Conservation (phyloP, 345 rosid species). For the Pugionium cornutum region DNA sequence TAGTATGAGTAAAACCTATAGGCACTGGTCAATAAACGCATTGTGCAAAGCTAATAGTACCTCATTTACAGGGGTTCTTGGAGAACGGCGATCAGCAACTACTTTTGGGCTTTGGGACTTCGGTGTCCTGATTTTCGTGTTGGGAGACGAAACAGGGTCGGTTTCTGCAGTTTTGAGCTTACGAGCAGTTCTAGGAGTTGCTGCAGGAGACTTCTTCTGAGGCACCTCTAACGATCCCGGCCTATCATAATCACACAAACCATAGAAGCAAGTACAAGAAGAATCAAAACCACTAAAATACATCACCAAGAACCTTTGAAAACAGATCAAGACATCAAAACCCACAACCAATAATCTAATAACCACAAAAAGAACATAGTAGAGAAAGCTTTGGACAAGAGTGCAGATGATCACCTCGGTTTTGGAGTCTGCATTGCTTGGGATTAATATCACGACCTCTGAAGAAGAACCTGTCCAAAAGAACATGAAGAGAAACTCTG, state of each 20-base stretch:
- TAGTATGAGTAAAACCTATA: background rate
- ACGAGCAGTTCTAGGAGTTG: conserved; percentile 63
- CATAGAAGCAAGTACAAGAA: background rate
- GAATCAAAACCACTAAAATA: background rate
- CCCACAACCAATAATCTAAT: conserved; percentile 16
- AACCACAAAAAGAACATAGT: conserved; percentile 10
- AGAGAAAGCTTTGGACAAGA: conserved; percentile 12
- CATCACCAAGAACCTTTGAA: background rate
- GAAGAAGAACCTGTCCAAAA: conserved; percentile 55
- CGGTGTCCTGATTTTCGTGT: conserved; percentile 51
- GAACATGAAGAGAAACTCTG: conserved; percentile 46
- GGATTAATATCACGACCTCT: conserved; percentile 29
- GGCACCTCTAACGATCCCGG: conserved; percentile 60
- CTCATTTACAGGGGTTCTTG: conserved; percentile 66
- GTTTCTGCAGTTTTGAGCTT: conserved; percentile 63
- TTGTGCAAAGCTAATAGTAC: conserved; percentile 45
- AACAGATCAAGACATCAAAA: conserved; percentile 1
- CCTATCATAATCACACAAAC: conserved; percentile 46
- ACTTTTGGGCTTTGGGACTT: conserved; percentile 78
- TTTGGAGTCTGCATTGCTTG: conserved; percentile 84
- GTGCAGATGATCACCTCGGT: conserved; percentile 54
- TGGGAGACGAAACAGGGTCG: conserved; percentile 55
- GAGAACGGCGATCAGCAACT: conserved; percentile 64
- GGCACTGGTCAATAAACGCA: background rate
- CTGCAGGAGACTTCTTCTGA: conserved; percentile 66